These are phyloP conservation scores for Nymphaea thermarum DNA, from an alignment of 164 flowering plant genomes.

Conservation along the genomic window DNA sequence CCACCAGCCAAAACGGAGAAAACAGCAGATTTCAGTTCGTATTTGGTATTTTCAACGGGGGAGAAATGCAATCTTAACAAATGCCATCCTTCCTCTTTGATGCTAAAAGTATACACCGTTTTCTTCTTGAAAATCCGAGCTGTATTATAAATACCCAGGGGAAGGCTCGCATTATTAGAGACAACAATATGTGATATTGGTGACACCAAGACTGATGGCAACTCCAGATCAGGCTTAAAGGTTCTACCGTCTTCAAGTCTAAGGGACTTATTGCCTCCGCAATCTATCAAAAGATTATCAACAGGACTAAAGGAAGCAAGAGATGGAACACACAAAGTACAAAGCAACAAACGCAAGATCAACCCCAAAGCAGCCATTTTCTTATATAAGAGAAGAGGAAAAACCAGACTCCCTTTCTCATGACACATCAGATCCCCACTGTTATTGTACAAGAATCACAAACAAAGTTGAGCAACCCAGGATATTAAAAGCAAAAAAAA, in stretches of 20 bases:
- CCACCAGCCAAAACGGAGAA: constrained; percentile 30
- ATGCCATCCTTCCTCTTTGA: constrained; percentile 25
- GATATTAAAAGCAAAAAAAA: too few relatives aligned
- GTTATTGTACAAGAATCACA: too few relatives aligned
- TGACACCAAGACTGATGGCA: constrained; percentile 13
- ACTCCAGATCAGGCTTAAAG: constrained; percentile 24
- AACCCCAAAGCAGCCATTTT: background rate
- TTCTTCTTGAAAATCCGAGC: constrained; percentile 24
- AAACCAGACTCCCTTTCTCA: too few relatives aligned
- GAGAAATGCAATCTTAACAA: constrained; percentile 37
- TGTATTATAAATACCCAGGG: constrained; percentile 14
- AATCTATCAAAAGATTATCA: constrained; percentile 22
- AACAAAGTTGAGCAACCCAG: too few relatives aligned
- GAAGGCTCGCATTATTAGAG: constrained; percentile 4
- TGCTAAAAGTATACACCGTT: constrained; percentile 17
- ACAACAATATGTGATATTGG: constrained; percentile 18
- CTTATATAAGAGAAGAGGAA: too few relatives aligned
- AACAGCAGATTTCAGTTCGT: constrained; percentile 21
- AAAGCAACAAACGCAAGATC: constrained; percentile 5
- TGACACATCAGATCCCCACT: too few relatives aligned
- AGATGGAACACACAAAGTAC: constrained; percentile 4
- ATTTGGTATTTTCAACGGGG: constrained; percentile 17
- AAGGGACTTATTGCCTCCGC: constrained; percentile 20
- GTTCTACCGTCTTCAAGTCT: constrained; percentile 18
- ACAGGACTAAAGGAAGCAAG: constrained; percentile 18